Evolutionary conservation across 768 basidiomycete genomes (phyloP).

Genomic region (Hortiboletus flavorubellus): DNA sequence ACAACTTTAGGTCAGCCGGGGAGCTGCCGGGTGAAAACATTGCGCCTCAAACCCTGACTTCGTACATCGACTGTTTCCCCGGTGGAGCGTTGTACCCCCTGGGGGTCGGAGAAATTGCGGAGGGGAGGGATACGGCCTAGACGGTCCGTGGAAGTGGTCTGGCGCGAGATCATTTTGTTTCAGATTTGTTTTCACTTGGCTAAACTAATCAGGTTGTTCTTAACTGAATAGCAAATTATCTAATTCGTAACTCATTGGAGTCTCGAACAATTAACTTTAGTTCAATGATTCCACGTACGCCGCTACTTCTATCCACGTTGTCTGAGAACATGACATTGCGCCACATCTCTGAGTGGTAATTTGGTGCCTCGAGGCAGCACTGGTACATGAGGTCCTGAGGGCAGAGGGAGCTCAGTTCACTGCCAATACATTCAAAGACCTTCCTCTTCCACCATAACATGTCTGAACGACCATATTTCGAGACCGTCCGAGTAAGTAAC

Average conservation of each 20-base stretch:
- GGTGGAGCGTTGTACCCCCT: not conserved
- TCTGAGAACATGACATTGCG: slow-evolving; percentile 20
- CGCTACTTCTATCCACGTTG: slow-evolving; percentile 19
- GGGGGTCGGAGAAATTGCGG: slow-evolving; percentile 4
- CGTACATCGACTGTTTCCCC: not conserved
- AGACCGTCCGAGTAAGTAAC: slow-evolving; percentile 57
- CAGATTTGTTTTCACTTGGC: slow-evolving; percentile 8
- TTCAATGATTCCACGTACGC: slow-evolving; percentile 4
- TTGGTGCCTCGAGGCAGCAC: slow-evolving; percentile 29
- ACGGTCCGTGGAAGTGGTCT: too few species aligned
- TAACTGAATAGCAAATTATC: slow-evolving; percentile 20
- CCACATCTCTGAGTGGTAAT: slow-evolving; percentile 19
- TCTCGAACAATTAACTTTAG: slow-evolving; percentile 11
- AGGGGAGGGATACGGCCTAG: not conserved
- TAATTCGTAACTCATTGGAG: slow-evolving; percentile 18
- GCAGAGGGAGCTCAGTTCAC: slow-evolving; percentile 9
- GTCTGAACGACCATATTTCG: slow-evolving; percentile 53
- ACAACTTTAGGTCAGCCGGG: not conserved
- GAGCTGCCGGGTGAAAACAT: not conserved
- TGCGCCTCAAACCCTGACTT: not conserved
- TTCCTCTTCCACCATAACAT: slow-evolving; percentile 18
- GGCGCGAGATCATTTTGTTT: not conserved
- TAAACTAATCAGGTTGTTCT: slow-evolving; percentile 11
- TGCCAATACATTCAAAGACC: not conserved
- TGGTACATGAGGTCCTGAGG: slow-evolving; percentile 18